Percentiles rank a stretch among this genome's conserved stretches.
Conservation (phyloP, 2,329 filamentous ascomycete species). For the Venturia nashicola region DNA sequence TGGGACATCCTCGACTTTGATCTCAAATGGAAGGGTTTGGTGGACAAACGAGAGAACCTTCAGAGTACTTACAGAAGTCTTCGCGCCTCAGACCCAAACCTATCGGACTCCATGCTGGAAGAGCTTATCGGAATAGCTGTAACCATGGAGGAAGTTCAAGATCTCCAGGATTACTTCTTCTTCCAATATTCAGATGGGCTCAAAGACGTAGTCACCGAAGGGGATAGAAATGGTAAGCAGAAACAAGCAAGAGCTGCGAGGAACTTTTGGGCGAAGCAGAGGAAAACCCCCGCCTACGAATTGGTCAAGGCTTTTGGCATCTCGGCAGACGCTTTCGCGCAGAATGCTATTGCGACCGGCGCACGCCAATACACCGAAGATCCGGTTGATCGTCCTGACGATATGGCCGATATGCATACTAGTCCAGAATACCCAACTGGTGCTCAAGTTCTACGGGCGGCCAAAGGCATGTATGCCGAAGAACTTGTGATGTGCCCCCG, state of each 20-base stretch:
- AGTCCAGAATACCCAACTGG: constrained; percentile 63
- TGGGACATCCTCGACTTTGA: constrained; percentile 94
- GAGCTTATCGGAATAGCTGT: constrained; percentile 69
- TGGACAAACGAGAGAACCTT: constrained; percentile 82
- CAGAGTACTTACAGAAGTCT: constrained; percentile 68
- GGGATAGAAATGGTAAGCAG: constrained; percentile 54
- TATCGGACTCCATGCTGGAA: constrained; percentile 65
- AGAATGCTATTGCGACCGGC: constrained; percentile 69
- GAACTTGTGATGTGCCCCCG: constrained; percentile 80
- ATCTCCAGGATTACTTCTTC: constrained; percentile 90
- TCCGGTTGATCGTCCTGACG: constrained; percentile 63
- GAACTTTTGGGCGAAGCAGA: constrained; percentile 70
- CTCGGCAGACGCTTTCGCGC: constrained; percentile 73
- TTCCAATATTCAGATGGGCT: constrained; percentile 82
- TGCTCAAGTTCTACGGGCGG: constrained; percentile 62
- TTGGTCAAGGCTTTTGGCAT: constrained; percentile 87
- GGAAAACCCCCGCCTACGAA: constrained; percentile 65
- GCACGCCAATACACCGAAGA: constrained; percentile 79
- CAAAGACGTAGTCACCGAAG: constrained; percentile 59
- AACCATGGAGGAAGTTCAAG: constrained; percentile 91
- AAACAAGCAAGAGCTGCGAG: constrained; percentile 74
- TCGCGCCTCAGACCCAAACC: constrained; percentile 37
- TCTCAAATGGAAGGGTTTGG: constrained; percentile 83
- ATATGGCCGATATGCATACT: constrained; percentile 70
- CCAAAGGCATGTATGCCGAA: constrained; percentile 80